These are phyloP conservation scores for Naganishia vishniacii DNA, from an alignment of 768 basidiomycete genomes.

Conservation along the genomic window DNA sequence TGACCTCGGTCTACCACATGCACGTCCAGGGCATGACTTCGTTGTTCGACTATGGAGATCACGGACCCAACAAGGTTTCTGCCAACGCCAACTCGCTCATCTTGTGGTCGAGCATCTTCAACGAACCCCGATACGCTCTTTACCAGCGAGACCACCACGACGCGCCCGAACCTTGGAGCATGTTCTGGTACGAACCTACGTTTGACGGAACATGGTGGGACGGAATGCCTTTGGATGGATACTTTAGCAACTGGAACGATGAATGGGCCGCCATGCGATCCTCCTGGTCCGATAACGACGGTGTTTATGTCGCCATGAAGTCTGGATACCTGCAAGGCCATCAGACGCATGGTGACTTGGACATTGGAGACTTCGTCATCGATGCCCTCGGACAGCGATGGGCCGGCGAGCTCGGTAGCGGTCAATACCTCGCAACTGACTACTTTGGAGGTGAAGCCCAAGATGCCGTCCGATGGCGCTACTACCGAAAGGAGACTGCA, in stretches of 20 bases:
- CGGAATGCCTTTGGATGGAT: slow-evolving; percentile 69
- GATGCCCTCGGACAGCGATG: slow-evolving; percentile 89
- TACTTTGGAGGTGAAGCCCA: slow-evolving; percentile 78
- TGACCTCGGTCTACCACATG: slow-evolving; percentile 85
- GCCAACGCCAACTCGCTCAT: slow-evolving; percentile 85
- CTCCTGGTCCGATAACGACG: slow-evolving; percentile 82
- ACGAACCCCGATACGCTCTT: slow-evolving; percentile 68
- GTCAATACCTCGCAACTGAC: slow-evolving; percentile 65
- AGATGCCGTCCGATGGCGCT: slow-evolving; percentile 69
- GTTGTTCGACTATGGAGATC: slow-evolving; percentile 56
- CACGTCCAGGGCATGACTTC: slow-evolving; percentile 76
- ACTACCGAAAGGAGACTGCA: slow-evolving; percentile 94
- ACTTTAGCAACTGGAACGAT: slow-evolving; percentile 66
- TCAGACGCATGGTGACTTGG: slow-evolving; percentile 92
- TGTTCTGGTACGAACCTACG: slow-evolving; percentile 88
- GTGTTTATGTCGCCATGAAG: slow-evolving; percentile 81
- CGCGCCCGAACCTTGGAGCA: slow-evolving; percentile 71
- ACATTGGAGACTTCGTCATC: slow-evolving; percentile 88
- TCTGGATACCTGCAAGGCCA: slow-evolving; percentile 72
- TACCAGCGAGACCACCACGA: slow-evolving; percentile 87
- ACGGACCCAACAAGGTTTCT: slow-evolving; percentile 90
- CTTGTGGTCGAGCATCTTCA: slow-evolving; percentile 66
- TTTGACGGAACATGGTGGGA: slow-evolving; percentile 89
- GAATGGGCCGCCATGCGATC: slow-evolving; percentile 90
- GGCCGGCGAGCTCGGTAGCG: slow-evolving; percentile 90